Percentiles rank a stretch among this genome's conserved stretches.
phyloP scores from a whole-genome alignment of 257 asterid species.

The Cruciata laevipes region DNA sequence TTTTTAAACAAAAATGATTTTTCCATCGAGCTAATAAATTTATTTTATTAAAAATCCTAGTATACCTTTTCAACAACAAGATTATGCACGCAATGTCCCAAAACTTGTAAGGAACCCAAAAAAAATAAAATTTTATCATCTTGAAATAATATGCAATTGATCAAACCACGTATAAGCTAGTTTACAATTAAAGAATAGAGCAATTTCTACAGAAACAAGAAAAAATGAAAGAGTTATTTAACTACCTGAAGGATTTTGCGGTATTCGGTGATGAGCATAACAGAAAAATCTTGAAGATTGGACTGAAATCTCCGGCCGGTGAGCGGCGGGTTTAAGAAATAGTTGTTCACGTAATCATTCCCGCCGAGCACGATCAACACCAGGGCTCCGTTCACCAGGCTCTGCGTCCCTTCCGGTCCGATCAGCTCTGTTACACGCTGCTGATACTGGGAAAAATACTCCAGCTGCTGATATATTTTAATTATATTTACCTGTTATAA shows the following conservation, averaged over 20 bases:
- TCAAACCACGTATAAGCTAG: background rate
- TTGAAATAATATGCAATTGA: too few species aligned
- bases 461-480: conserved; percentile 38
- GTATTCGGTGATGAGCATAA: conserved; percentile 47
- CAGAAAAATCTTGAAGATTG: conserved; percentile 37
- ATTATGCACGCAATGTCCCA: too few species aligned
- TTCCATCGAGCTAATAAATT: too few species aligned
- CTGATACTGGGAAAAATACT: conserved; percentile 39
- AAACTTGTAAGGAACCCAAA: too few species aligned
- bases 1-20: too few species aligned
- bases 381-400: conserved; percentile 48
- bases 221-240: background rate
- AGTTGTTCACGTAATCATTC: conserved; percentile 75
- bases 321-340: conserved; percentile 47
- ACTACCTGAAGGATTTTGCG: conserved; percentile 47
- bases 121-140: background rate
- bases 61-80: too few species aligned
- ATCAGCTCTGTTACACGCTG: conserved; percentile 35
- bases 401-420: conserved; percentile 33
- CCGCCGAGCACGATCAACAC: conserved; percentile 72
- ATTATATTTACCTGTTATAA: conserved; percentile 44
- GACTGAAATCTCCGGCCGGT: conserved; percentile 41
- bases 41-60: too few species aligned
- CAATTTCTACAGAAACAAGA: too few species aligned
- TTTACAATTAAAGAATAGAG: too few species aligned